Evolutionary conservation across 2,329 filamentous ascomycete species (phyloP), one percentile per base, ranked within the genome.

Genomic region (Ascochyta pisi): DNA sequence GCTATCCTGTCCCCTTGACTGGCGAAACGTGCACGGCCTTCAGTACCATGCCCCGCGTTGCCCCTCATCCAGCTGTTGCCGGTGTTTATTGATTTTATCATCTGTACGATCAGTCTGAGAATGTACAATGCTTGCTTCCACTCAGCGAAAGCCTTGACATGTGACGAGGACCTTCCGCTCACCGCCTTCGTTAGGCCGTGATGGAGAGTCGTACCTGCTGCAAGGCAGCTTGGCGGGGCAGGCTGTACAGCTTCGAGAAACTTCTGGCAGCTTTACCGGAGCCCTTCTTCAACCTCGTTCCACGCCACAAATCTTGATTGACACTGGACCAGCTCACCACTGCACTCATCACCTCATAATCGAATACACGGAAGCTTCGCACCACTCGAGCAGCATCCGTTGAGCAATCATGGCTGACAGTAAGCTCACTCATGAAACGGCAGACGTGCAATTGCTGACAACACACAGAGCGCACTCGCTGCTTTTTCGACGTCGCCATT

Each of bases 401-500:
- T 47, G 46, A 59, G 60, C 50, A 48, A 66, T 6, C 54, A 73
- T 73, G 70, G 60, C 69, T 38, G 63, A 66, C 27, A 69, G 67
- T 69, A 66, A 57, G 63, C 56, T 33, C 5, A 1, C 6, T 3
- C 3, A 13, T 16, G 19, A 13, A 13, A 23, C 24, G 19, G 13
- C 35, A 33, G 41, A 22, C 6, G 19, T 3, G 23, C 39, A 34
- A 13, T 35, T 57, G 27, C 62, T 66, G 5, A 64, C 33, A 43
- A n/a, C 3, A 6, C 22, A 19, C 74, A 82, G 82, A 82, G 75
- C 89, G 90, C 71, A 86, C 86, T 74, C 88, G 90, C 68, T 93
- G 96, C 80, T 99, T 89, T 82, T 97, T 99, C 77, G 93, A 98
- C 81, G 88, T 99, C 74, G 82, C 87, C 60, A 89, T 98, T 73